Base-by-base conservation (phyloP, 2,329 filamentous ascomycete species). In the Pyrenochaeta sp. region DNA sequence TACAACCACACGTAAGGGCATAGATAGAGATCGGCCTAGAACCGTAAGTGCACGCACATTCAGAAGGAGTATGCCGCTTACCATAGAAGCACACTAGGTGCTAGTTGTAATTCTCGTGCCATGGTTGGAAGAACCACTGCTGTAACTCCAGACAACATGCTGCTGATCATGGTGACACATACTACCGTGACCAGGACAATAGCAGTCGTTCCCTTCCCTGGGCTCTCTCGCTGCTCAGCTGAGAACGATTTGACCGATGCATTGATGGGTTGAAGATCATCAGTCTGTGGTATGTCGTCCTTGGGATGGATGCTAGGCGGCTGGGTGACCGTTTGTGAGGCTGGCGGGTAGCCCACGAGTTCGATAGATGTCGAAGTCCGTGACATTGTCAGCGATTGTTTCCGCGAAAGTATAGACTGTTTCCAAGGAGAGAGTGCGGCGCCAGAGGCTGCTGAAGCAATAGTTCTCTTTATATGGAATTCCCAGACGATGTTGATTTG, bases 1-100 rank as follows among this genome's bases (percentile, higher is more conserved):
- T 80, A 44, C 81, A 83, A 46, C 81, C 83, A 50, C 79, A 80
- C 0, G 82, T 82, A 15, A 85, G 62, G 2, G 74, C 61, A 52
- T 76, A 76, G 12, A 78, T 68, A 1, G 75, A 77, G n/a, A 73
- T 66, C 4, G 75, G 76, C 75, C 75, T 76, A 43, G 34, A 63
- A 22, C 1, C 46, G 62, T 66, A 22, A 67, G 55, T 42, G 32
- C n/a, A 56, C 32, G 13, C 48, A 15, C 3, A 22, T 19, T 19
- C 19, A 19, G 19, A 19, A 19, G 19, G 19, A 19, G 19, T 19
- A 19, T 19, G 19, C 19, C 19, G 19, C 19, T 27, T 62, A 74
- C 73, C 72, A 76, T 27, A 74, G 50, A 6, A 77, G 60, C 5
- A 76, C 54, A 54, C 54, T 68, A 2, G 65, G 52, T 34, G 63